These are phyloP conservation scores for Friedmanniomyces endolithicus DNA, from an alignment of 495 filamentous ascomycete species.

Conservation along the genomic window DNA sequence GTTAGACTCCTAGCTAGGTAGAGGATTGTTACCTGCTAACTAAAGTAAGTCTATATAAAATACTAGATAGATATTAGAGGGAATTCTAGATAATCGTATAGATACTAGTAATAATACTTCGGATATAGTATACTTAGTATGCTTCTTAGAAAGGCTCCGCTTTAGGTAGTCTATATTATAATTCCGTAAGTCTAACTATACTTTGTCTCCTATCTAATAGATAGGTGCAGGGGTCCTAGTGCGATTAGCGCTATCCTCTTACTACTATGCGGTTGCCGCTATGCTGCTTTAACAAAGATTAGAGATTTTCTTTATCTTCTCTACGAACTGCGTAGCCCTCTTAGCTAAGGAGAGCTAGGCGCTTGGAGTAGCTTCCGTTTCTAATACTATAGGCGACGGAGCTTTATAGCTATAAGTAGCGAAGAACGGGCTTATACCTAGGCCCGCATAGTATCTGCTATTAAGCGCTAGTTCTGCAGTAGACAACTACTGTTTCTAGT, in stretches of 20 bases:
- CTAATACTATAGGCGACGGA: not conserved
- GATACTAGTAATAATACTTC: not conserved
- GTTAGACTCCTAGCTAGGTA: not conserved
- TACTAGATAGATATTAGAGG: not conserved
- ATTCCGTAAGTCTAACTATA: not conserved
- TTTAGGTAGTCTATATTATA: not conserved
- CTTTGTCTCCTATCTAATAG: not conserved
- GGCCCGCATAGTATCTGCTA: not conserved
- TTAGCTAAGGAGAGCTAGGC: not conserved
- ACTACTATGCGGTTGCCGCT: not conserved
- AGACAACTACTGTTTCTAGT: not conserved
- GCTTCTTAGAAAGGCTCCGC: not conserved
- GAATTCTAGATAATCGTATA: not conserved
- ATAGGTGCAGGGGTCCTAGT: not conserved
- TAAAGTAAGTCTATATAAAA: not conserved
- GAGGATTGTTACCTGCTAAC: not conserved
- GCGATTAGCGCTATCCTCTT: not conserved
- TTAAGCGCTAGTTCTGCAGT: not conserved
- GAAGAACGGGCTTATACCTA: not conserved
- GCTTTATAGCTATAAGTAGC: conserved; percentile 1
- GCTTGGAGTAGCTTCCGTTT: not conserved
- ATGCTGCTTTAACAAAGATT: not conserved
- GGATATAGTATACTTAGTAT: not conserved
- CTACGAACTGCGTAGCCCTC: not conserved
- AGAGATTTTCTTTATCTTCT: not conserved